Base-by-base conservation (phyloP, 129 eudicot species). In the Logfia minima region DNA sequence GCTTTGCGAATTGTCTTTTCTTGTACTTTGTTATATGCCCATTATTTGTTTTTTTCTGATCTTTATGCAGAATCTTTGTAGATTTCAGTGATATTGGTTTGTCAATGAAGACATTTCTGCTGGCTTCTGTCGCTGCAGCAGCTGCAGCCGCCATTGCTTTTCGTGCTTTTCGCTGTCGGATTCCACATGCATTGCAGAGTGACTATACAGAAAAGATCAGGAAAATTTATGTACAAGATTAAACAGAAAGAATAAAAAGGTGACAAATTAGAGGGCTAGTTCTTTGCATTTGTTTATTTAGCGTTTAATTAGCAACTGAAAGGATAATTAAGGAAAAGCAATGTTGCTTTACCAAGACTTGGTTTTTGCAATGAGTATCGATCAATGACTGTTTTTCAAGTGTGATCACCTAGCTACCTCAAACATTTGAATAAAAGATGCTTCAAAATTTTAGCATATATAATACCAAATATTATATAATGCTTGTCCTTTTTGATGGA, bases 101-200 rank as follows among this genome's bases (percentile, higher is more conserved):
- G 8, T 82, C 70, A 67, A 24, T 66, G 35, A 66, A 79, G 66
- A 78, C 74, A 76, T 17, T 31, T 21, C 43, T 63, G 66, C 74
- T 82, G 8, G 70, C 81, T 65, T 78, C 80, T 59, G 60, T 74
- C 22, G 72, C 77, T 59, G 86, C 88, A 9, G 80, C 83, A 1
- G 86, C 87, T 0, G 92, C 92, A 0, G 78, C 85, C 1, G 87
- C 95, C 96, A 87, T 75, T 53, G 97, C 95, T 68, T 90, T 79
- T 53, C 97, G 85, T 11, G 96, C 96, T 82, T 92, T 92, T 10
- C 97, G 84, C 80, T 92, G 97, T 69, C 97, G 84, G 79, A 92
- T 92, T 73, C 97, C 97, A 65, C 97, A 92, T 75, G 97, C 97
- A 70, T 92, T 92, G 83, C 97, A 92, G 72, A 91, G 95, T 3